These are phyloP conservation scores for Anisogramma anomala DNA, from an alignment of 2,329 filamentous ascomycete genomes.

Conservation along the genomic window DNA sequence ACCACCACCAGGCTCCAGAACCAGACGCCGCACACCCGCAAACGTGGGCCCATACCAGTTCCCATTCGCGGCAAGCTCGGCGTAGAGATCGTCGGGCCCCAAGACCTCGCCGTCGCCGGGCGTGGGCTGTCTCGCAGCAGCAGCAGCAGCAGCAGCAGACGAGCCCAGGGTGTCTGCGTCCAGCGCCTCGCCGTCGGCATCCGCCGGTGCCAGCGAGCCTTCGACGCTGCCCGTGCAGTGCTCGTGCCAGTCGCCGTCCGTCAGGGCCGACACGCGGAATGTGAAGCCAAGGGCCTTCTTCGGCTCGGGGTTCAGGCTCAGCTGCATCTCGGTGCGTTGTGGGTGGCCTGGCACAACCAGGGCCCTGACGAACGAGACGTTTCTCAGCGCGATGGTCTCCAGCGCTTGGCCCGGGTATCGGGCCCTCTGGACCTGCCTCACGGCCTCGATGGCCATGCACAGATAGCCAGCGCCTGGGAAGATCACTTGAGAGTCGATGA, in stretches of 20 bases:
- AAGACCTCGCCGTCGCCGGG: background rate
- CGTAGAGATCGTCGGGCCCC: background rate
- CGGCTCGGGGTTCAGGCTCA: background rate
- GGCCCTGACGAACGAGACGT: background rate
- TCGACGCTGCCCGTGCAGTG: background rate
- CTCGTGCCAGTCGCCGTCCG: background rate
- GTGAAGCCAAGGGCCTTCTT: background rate
- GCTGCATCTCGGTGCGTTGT: background rate
- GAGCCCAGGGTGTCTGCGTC: background rate
- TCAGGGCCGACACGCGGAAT: background rate
- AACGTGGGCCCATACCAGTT: slow-evolving; percentile 2
- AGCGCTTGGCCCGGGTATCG: background rate
- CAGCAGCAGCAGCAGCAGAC: background rate
- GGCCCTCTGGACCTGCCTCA: slow-evolving; percentile 9
- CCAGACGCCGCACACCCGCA: background rate
- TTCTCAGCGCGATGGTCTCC: background rate
- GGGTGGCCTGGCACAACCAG: slow-evolving; percentile 4
- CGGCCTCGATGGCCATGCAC: slow-evolving; percentile 16
- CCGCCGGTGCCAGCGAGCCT: background rate
- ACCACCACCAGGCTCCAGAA: background rate
- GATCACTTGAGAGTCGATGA: slow-evolving; percentile 17
- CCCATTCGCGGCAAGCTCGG: background rate
- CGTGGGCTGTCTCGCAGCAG: too few relatives aligned
- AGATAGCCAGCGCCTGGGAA: slow-evolving; percentile 14
- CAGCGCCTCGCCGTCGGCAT: background rate